Evolutionary conservation across 352 stramenopile genomes (phyloP).

Genomic region (Globisporangium nunn): DNA sequence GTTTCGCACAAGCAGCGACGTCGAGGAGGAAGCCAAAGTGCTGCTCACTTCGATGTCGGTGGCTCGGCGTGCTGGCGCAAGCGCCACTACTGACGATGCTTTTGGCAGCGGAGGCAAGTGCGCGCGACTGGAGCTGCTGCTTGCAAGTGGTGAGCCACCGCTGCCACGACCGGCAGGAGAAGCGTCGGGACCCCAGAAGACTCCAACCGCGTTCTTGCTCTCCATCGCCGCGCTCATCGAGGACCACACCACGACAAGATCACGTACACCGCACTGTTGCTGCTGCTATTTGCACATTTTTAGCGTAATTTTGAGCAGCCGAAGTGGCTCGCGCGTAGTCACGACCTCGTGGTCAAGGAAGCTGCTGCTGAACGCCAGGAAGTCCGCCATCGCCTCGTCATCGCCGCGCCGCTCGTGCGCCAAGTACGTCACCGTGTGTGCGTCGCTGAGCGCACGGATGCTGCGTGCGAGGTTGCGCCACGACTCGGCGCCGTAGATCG

Average conservation of each 20-base stretch:
- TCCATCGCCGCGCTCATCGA: neutral
- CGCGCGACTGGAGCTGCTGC: neutral
- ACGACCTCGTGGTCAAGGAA: conserved; percentile 41
- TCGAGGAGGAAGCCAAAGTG: conserved; percentile 1
- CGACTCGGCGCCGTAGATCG: conserved; percentile 75
- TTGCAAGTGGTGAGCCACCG: neutral
- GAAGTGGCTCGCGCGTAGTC: conserved; percentile 28
- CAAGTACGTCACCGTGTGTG: conserved; percentile 54
- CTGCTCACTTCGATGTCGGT: neutral
- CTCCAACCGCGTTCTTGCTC: conserved; percentile 12
- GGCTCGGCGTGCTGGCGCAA: too few species aligned
- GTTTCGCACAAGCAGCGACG: conserved; percentile 4
- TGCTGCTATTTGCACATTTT: neutral
- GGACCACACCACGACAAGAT: neutral
- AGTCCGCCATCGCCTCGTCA: conserved; percentile 68
- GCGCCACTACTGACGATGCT: neutral
- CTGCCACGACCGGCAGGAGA: neutral
- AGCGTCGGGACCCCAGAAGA: conserved; percentile 22
- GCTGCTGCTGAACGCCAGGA: conserved; percentile 34
- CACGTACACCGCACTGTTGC: neutral
- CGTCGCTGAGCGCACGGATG: conserved; percentile 49
- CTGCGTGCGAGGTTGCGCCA: conserved; percentile 70
- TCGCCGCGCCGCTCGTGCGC: conserved; percentile 65
- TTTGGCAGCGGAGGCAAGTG: conserved; percentile 1
- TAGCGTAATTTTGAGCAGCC: conserved; percentile 45